Conservation (phyloP, 2,329 filamentous ascomycete genomes). For the Aureobasidium mangrovei region DNA sequence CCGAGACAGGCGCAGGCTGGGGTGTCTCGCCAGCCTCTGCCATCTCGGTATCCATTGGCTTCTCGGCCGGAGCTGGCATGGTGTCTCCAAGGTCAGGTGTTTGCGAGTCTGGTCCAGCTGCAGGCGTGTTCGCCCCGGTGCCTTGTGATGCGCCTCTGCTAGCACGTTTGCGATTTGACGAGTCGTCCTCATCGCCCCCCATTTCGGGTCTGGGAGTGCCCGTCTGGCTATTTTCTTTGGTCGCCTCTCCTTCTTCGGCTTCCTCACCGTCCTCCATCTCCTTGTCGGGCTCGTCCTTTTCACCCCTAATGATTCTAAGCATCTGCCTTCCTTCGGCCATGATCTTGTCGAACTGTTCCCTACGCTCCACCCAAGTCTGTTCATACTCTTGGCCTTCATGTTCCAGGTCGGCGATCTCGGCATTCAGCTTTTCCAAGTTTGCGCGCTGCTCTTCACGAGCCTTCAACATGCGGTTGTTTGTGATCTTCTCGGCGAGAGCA, state of each 20-base stretch:
- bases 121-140: conserved; percentile 18
- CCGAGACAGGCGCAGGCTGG: conserved; percentile 15
- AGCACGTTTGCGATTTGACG: conserved; percentile 12
- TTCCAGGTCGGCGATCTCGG: conserved; percentile 81
- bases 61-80: conserved; percentile 4
- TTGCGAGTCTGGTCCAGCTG: background rate
- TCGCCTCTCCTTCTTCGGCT: conserved; percentile 43
- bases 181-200: conserved; percentile 24
- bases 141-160: conserved; percentile 1
- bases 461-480: conserved; percentile 67
- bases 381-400: conserved; percentile 75
- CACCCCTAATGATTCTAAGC: conserved; percentile 77
- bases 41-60: conserved; percentile 14
- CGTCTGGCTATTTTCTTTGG: conserved; percentile 34
- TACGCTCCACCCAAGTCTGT: conserved; percentile 72
- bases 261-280: conserved; percentile 63
- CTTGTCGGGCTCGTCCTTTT: conserved; percentile 88
- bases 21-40: conserved; percentile 15
- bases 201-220: conserved; percentile 38
- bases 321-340: conserved; percentile 87
- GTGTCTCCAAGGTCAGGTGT: conserved; percentile 1
- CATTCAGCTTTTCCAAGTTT: conserved; percentile 71
- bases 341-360: conserved; percentile 79
- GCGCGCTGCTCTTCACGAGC: conserved; percentile 75
- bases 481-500: conserved; percentile 78